A percentile compares a stretch with the other conserved stretches of the same genome.
phyloP scores from a whole-genome alignment of 1,284 basidiomycete species.

The Athelia sp. region DNA sequence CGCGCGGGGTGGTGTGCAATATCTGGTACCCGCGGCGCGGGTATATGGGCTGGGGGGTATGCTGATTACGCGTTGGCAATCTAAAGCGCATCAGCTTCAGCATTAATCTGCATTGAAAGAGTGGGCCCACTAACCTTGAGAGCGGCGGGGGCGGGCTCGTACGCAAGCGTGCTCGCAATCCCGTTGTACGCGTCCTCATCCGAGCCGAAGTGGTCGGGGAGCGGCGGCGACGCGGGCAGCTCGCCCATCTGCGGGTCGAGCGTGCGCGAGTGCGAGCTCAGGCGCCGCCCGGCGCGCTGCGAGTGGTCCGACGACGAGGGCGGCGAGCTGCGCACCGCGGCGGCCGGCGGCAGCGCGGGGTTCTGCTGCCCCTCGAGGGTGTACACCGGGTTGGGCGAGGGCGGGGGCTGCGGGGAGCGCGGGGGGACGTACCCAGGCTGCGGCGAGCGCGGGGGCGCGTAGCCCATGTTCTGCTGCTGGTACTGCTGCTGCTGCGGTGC shows the following conservation, averaged over 20 bases:
- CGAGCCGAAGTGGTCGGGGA: not conserved
- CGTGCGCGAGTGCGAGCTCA: not conserved
- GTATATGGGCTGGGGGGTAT: not conserved
- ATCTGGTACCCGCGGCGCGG: not conserved
- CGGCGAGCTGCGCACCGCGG: not conserved
- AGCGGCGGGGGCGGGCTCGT: not conserved
- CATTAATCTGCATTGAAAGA: too few relatives aligned
- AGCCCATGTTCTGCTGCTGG: not conserved
- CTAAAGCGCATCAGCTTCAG: too few relatives aligned
- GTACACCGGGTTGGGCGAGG: conserved; percentile 8
- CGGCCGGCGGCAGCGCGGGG: too few relatives aligned
- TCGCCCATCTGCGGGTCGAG: not conserved
- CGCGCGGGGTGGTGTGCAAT: too few relatives aligned
- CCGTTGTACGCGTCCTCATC: conserved; percentile 1
- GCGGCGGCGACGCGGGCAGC: not conserved
- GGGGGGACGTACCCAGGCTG: conserved; percentile 9
- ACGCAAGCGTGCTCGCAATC: not conserved
- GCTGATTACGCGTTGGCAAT: conserved; percentile 6
- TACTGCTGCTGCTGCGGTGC: too few relatives aligned
- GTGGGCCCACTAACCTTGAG: not conserved
- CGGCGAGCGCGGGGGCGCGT: conserved; percentile 2
- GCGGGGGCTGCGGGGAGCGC: conserved; percentile 8
- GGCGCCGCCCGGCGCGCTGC: not conserved
- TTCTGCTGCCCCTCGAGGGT: too few relatives aligned
- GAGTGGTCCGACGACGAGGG: not conserved